A percentile compares a stretch with the other conserved stretches of the same genome.
Evolutionary conservation across 106 monocot genomes (phyloP).

Genomic region (Platanthera zijinensis): DNA sequence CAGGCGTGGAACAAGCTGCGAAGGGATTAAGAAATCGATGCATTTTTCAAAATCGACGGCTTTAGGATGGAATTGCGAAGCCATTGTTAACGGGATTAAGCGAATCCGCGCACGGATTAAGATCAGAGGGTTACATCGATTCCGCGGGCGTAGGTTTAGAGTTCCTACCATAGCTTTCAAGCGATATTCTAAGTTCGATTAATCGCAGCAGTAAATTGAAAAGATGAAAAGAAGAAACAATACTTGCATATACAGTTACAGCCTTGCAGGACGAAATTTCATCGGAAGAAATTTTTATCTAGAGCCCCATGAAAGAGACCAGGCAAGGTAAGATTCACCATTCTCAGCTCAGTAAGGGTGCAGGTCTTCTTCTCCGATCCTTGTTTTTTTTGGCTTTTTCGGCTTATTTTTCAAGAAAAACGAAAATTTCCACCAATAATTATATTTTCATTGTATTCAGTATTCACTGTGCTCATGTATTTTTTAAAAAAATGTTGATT

Average conservation of each 20-base stretch:
- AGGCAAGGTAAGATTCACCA: too few relatives aligned
- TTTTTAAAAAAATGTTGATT: too few relatives aligned
- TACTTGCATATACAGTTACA: not conserved
- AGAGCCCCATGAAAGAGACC: too few relatives aligned
- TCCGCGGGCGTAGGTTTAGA: not conserved
- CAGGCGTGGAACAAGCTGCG: not conserved
- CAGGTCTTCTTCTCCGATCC: too few relatives aligned
- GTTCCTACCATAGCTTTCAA: not conserved
- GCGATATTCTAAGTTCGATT: not conserved
- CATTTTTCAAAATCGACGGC: not conserved
- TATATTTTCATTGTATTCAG: too few relatives aligned
- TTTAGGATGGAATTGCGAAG: not conserved
- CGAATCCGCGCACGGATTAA: slow-evolving; percentile 2
- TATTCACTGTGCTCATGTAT: too few relatives aligned
- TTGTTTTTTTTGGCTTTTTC: too few relatives aligned
- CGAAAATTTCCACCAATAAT: too few relatives aligned
- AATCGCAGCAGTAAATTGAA: not conserved
- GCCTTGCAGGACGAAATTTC: not conserved
- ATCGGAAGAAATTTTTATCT: not conserved
- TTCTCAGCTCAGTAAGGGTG: too few relatives aligned
- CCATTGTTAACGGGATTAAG: not conserved
- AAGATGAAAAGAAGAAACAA: not conserved
- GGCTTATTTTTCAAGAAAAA: too few relatives aligned
- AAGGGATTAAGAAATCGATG: not conserved
- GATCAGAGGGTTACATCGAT: not conserved